phyloP scores from a whole-genome alignment of 108 stramenopile genomes.

The Discostella stelligeroides region DNA sequence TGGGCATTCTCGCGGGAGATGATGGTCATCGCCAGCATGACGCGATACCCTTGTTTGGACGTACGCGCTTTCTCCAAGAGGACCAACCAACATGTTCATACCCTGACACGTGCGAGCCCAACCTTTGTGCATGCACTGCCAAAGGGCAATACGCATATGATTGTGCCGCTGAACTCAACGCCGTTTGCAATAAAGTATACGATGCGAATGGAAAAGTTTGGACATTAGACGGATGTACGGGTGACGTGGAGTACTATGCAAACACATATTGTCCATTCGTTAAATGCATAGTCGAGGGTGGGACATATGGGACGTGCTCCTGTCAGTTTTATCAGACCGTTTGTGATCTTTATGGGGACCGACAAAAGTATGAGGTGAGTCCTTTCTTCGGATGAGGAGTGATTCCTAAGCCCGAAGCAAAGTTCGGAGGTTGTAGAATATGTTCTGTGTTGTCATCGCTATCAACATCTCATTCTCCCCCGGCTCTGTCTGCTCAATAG shows the following conservation, averaged over 20 bases:
- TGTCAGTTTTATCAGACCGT: conserved; percentile 3
- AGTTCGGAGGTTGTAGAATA: neutral
- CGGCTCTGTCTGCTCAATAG: neutral
- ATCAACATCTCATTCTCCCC: neutral
- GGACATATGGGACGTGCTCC: conserved; percentile 4
- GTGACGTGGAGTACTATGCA: conserved; percentile 1
- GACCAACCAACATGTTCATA: conserved; percentile 4
- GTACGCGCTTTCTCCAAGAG: conserved; percentile 2
- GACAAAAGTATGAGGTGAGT: neutral
- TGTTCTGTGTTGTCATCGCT: neutral
- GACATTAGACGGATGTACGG: conserved; percentile 9
- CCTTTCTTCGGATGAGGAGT: too few relatives aligned
- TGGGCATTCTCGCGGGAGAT: neutral
- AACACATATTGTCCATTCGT: conserved; percentile 20
- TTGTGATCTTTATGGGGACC: conserved; percentile 9
- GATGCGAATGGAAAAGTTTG: neutral
- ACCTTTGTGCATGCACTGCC: conserved; percentile 17
- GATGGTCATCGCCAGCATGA: neutral
- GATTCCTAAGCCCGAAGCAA: too few relatives aligned
- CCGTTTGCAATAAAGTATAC: conserved; percentile 18
- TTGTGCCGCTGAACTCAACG: conserved; percentile 20
- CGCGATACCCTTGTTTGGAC: neutral
- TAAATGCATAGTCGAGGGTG: conserved; percentile 5
- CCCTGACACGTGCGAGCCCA: conserved; percentile 27
- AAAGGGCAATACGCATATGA: neutral